Conservation (phyloP, 2,329 filamentous ascomycete species). For the Nemania serpens region DNA sequence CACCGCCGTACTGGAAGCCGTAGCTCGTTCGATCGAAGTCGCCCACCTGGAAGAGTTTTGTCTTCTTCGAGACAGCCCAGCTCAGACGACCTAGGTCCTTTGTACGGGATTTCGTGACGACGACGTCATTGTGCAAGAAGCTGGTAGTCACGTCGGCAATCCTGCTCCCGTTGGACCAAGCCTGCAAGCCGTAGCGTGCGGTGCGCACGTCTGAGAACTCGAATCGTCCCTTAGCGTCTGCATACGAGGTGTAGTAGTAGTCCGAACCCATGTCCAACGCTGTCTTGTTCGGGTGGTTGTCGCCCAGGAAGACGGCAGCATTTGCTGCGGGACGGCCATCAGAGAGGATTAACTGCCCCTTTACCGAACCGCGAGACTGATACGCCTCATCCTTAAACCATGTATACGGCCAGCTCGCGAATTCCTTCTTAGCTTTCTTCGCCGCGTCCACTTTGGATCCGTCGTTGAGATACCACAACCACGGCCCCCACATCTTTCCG, state of each 20-base stretch:
- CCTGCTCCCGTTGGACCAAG: slow-evolving; percentile 53
- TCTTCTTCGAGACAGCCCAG: slow-evolving; percentile 47
- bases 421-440: slow-evolving; percentile 46
- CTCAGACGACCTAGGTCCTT: slow-evolving; percentile 46
- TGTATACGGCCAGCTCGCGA: slow-evolving; percentile 51
- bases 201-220: slow-evolving; percentile 49
- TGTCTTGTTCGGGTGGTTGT: slow-evolving; percentile 49
- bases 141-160: slow-evolving; percentile 52
- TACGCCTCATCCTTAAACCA: slow-evolving; percentile 54
- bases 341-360: slow-evolving; percentile 49
- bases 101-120: slow-evolving; percentile 41
- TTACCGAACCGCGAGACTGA: slow-evolving; percentile 53
- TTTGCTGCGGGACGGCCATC: slow-evolving; percentile 53
- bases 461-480: slow-evolving; percentile 53
- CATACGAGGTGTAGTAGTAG: slow-evolving; percentile 56
- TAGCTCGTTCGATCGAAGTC: slow-evolving; percentile 52
- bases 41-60: slow-evolving; percentile 54
- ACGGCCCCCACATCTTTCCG: slow-evolving; percentile 51
- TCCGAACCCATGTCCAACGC: slow-evolving; percentile 53
- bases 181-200: slow-evolving; percentile 53
- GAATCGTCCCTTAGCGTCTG: slow-evolving; percentile 50
- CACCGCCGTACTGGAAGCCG: slow-evolving; percentile 50
- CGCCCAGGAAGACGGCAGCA: slow-evolving; percentile 56
- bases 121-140: slow-evolving; percentile 48
- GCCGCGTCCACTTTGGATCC: slow-evolving; percentile 51